Percentiles rank a stretch among this genome's conserved stretches.
Conservation (phyloP, 192 early-diverging fungal species). For the Fimicolochytrium jonesii region DNA sequence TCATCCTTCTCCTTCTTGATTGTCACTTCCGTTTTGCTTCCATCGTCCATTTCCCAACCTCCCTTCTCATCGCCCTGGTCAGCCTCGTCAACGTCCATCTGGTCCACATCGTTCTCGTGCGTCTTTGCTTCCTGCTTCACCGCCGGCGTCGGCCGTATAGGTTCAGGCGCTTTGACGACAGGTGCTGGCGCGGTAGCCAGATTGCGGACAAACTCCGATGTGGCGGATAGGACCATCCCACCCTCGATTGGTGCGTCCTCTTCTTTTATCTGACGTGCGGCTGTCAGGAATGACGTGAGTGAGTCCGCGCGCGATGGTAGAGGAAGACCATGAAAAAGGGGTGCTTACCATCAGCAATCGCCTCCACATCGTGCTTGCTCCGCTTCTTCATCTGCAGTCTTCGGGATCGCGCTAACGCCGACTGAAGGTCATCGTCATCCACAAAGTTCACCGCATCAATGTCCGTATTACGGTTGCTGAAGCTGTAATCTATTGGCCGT, state of each 20-base stretch:
- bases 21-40: neutral
- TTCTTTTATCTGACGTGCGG: slow-evolving; percentile 22
- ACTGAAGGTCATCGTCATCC: slow-evolving; percentile 93
- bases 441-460: slow-evolving; percentile 72
- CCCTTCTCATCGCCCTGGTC: slow-evolving; percentile 25
- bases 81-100: slow-evolving; percentile 23
- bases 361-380: slow-evolving; percentile 40
- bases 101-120: neutral
- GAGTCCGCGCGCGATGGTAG: slow-evolving; percentile 19
- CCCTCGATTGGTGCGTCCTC: slow-evolving; percentile 11
- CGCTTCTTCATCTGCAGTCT: slow-evolving; percentile 54
- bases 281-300: slow-evolving; percentile 1
- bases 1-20: neutral
- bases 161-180: slow-evolving; percentile 13
- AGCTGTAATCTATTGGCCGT: slow-evolving; percentile 25
- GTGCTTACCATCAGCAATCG: slow-evolving; percentile 57
- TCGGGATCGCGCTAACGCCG: slow-evolving; percentile 73
- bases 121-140: slow-evolving; percentile 16
- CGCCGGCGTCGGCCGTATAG: neutral
- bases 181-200: slow-evolving; percentile 37
- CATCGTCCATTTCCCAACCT: slow-evolving; percentile 22
- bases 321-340: slow-evolving; percentile 7
- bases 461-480: slow-evolving; percentile 30
- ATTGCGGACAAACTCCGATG: slow-evolving; percentile 80
- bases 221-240: slow-evolving; percentile 73